Conservation (phyloP, 768 basidiomycete genomes). For the Pleurotus tuber-regium region DNA sequence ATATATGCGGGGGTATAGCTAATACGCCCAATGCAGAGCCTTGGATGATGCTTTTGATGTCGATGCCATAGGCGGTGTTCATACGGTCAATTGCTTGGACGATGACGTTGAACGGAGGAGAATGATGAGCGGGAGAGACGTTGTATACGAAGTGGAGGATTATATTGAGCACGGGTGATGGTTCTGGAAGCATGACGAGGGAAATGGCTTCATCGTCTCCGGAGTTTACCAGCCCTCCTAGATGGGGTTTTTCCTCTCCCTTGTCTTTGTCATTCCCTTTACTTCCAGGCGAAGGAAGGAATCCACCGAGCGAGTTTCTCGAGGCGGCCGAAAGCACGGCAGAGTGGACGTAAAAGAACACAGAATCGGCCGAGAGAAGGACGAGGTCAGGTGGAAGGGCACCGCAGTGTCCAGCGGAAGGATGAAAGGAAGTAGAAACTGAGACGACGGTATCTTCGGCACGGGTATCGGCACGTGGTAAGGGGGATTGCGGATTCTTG, state of each 20-base stretch:
- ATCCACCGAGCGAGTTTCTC: neutral
- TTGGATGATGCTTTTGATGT: neutral
- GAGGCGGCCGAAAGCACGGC: neutral
- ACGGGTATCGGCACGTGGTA: neutral
- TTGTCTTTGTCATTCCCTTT: neutral
- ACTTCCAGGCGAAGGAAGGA: neutral
- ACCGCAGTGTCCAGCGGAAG: neutral
- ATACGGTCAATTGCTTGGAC: neutral
- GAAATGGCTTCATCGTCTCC: neutral
- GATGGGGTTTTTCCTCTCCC: neutral
- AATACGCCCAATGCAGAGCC: neutral
- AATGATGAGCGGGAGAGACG: constrained; percentile 1
- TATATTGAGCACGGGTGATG: neutral
- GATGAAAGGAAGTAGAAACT: constrained; percentile 3
- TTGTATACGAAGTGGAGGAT: constrained; percentile 3
- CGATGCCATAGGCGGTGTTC: neutral
- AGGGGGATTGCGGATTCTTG: neutral
- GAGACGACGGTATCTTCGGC: neutral
- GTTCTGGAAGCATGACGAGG: constrained; percentile 1
- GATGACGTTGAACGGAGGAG: neutral
- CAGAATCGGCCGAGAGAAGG: constrained; percentile 2
- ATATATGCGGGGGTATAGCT: neutral
- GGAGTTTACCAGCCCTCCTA: neutral
- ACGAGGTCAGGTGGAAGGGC: neutral
- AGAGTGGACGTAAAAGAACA: constrained; percentile 5